phyloP scores from a whole-genome alignment of 2,329 filamentous ascomycete species.

The Venturia oleaginea region DNA sequence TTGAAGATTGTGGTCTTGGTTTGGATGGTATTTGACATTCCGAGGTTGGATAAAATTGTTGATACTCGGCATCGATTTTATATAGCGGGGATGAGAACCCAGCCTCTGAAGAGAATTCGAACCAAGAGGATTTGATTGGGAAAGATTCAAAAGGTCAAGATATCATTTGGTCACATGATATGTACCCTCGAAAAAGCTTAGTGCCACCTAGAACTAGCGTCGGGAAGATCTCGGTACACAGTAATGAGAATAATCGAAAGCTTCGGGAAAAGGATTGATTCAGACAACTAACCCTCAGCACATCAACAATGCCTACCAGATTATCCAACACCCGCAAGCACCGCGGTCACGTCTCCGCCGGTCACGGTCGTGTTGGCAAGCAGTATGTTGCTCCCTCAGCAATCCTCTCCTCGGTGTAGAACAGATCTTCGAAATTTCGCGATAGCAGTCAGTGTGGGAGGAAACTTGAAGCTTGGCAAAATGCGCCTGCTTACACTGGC shows the following conservation, averaged over 20 bases:
- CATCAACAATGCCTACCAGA: constrained; percentile 17
- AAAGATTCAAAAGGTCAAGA: too few species aligned
- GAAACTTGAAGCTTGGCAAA: not conserved
- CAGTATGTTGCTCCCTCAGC: constrained; percentile 11
- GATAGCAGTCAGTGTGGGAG: not conserved
- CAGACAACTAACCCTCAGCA: not conserved
- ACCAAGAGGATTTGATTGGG: too few species aligned
- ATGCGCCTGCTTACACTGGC: not conserved
- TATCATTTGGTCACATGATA: not conserved
- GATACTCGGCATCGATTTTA: too few species aligned
- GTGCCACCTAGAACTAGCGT: not conserved
- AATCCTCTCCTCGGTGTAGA: not conserved
- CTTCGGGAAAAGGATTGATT: too few species aligned
- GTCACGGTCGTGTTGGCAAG: constrained; percentile 66
- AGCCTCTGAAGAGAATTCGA: not conserved
- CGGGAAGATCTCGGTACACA: not conserved
- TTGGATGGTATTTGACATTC: not conserved
- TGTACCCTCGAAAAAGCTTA: not conserved
- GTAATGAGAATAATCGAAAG: not conserved
- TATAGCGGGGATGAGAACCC: too few species aligned
- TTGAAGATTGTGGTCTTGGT: not conserved
- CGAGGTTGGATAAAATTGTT: too few species aligned
- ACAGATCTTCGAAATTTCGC: not conserved
- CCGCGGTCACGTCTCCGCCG: constrained; percentile 96
- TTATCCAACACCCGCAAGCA: constrained; percentile 22